A percentile compares a stretch with the other conserved stretches of the same genome.
phyloP scores from a whole-genome alignment of 257 asterid genomes.

The Handroanthus guayacan region DNA sequence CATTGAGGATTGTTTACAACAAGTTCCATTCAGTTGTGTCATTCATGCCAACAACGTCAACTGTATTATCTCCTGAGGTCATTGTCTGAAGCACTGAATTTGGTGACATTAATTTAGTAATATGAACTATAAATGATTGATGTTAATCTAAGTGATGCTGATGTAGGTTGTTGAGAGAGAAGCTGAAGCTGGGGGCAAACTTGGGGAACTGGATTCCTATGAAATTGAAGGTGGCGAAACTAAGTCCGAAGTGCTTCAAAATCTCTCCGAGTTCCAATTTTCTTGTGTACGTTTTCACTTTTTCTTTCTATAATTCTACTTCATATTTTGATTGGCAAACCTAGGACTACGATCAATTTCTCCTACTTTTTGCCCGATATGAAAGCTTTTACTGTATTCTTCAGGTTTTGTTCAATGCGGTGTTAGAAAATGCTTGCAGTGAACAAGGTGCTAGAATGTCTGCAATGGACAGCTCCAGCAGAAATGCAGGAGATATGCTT shows the following conservation, averaged over 20 bases:
- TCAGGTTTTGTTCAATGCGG: conserved; percentile 93
- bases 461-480: conserved; percentile 99
- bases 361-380: neutral
- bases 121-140: conserved; percentile 3
- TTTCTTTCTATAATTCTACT: neutral
- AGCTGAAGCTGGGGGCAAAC: conserved; percentile 91
- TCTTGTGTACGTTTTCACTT: conserved; percentile 69
- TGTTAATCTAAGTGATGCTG: conserved; percentile 38
- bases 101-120: conserved; percentile 7
- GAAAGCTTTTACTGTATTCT: neutral
- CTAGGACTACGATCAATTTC: neutral
- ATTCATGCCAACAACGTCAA: conserved; percentile 76
- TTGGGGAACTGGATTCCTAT: conserved; percentile 85
- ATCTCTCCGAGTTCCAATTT: conserved; percentile 90
- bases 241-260: conserved; percentile 93
- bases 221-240: conserved; percentile 98
- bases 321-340: conserved; percentile 8
- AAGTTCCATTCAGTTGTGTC: conserved; percentile 90
- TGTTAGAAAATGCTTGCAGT: conserved; percentile 97
- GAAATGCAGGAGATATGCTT: conserved; percentile 99
- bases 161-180: conserved; percentile 85
- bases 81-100: conserved; percentile 31
- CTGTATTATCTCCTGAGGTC: conserved; percentile 97
- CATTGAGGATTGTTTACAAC: conserved; percentile 83
- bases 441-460: conserved; percentile 99